Evolutionary conservation across 306 rosid species (phyloP).

Genomic region (Rosa persica): DNA sequence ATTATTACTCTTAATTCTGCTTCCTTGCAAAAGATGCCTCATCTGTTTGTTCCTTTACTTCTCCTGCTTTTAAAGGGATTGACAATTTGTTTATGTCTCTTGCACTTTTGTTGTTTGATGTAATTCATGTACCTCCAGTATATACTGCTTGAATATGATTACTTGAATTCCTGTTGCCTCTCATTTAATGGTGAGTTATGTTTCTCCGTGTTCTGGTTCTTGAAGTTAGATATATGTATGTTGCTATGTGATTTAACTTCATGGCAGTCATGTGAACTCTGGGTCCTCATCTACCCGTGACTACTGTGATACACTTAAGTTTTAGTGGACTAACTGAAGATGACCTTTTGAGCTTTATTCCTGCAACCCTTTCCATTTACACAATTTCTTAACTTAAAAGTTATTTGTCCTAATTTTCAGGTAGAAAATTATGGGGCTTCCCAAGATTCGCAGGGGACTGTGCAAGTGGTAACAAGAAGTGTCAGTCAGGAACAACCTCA

Average conservation of each 20-base stretch:
- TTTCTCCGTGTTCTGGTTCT: background rate
- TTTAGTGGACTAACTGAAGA: background rate
- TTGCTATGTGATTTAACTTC: background rate
- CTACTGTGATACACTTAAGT: background rate
- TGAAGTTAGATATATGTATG: constrained; percentile 1
- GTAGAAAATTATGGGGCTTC: constrained; percentile 85
- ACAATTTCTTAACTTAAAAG: background rate
- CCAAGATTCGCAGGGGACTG: constrained; percentile 95
- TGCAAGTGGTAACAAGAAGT: constrained; percentile 68
- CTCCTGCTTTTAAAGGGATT: too few relatives aligned
- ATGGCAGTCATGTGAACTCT: background rate
- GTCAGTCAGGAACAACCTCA: constrained; percentile 56
- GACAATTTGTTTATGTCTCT: too few relatives aligned
- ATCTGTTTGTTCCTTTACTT: too few relatives aligned
- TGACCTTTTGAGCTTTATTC: constrained; percentile 2
- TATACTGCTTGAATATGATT: background rate
- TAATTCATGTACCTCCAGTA: background rate
- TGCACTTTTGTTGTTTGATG: background rate
- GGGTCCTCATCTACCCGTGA: background rate
- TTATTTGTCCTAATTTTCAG: constrained; percentile 40
- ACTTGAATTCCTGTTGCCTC: background rate
- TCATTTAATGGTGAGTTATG: background rate
- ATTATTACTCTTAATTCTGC: too few relatives aligned
- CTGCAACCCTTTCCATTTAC: too few relatives aligned
- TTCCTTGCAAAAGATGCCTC: too few relatives aligned